A percentile compares a stretch with the other conserved stretches of the same genome.
phyloP scores from a whole-genome alignment of 148 eudicot species.

The Nepenthes gracilis region DNA sequence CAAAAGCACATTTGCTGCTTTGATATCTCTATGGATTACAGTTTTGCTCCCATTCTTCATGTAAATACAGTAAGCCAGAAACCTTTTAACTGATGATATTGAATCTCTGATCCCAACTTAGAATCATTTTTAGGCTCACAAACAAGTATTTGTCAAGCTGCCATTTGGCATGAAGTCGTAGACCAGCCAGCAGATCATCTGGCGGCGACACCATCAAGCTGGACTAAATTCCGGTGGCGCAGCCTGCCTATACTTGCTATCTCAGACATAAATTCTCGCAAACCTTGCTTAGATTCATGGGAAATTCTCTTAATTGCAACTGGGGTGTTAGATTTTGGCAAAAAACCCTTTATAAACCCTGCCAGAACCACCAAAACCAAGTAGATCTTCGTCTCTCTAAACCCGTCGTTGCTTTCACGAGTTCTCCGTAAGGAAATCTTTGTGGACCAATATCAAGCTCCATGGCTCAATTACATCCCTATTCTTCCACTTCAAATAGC shows the following conservation, averaged over 20 bases:
- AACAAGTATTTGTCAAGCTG: slow-evolving; percentile 57
- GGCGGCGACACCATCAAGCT: slow-evolving; percentile 65
- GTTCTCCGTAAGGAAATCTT: slow-evolving; percentile 52
- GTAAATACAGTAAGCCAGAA: slow-evolving; percentile 54
- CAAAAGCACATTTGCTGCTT: slow-evolving; percentile 68
- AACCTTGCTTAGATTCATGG: slow-evolving; percentile 63
- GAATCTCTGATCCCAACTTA: slow-evolving; percentile 67
- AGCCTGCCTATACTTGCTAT: slow-evolving; percentile 60
- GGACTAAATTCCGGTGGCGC: slow-evolving; percentile 69
- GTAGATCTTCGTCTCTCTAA: no score
- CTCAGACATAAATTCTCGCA: slow-evolving; percentile 53
- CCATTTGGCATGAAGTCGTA: slow-evolving; percentile 87
- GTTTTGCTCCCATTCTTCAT: slow-evolving; percentile 82
- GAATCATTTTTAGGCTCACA: slow-evolving; percentile 18
- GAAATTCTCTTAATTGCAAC: slow-evolving; percentile 68
- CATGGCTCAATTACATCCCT: slow-evolving; percentile 63
- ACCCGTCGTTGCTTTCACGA: no score
- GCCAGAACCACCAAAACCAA: slow-evolving; percentile 86
- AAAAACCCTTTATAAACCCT: slow-evolving; percentile 59
- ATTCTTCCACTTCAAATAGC: slow-evolving; percentile 31
- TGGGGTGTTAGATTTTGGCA: slow-evolving; percentile 21
- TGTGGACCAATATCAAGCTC: slow-evolving; percentile 76
- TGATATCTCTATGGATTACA: slow-evolving; percentile 76
- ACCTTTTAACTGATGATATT: slow-evolving; percentile 44
- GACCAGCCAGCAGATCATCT: slow-evolving; percentile 58